Evolutionary conservation across 345 rosid genomes (phyloP).

Genomic region (Bruguiera sexangula): DNA sequence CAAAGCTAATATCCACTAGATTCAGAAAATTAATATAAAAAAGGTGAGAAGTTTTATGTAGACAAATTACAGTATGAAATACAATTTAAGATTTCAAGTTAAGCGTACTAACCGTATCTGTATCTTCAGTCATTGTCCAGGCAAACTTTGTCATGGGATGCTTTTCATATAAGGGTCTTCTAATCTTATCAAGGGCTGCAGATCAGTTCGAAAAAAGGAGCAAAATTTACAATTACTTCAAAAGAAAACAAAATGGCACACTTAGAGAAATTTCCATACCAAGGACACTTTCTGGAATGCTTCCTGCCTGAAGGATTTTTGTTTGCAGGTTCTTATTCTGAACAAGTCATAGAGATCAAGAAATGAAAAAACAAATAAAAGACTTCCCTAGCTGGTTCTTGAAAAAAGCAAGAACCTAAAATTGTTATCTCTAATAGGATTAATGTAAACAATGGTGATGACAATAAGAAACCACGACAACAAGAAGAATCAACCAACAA

Average conservation of each 20-base stretch:
- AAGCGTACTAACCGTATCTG: slow-evolving; percentile 63
- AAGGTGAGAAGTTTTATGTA: not conserved
- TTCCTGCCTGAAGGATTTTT: slow-evolving; percentile 65
- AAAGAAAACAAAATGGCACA: slow-evolving; percentile 7
- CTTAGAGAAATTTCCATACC: slow-evolving; percentile 43
- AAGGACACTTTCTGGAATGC: slow-evolving; percentile 53
- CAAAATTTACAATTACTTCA: slow-evolving; percentile 11
- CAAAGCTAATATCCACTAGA: not conserved
- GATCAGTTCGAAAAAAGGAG: slow-evolving; percentile 18
- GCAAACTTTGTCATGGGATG: slow-evolving; percentile 93
- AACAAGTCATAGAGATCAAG: not conserved
- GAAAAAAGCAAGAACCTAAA: not conserved
- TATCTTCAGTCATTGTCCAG: slow-evolving; percentile 82
- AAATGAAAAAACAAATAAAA: not conserved
- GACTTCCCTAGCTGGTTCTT: not conserved
- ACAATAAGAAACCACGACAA: not conserved
- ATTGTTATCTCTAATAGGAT: no score
- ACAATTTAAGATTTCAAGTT: not conserved
- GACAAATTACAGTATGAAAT: slow-evolving; percentile 10
- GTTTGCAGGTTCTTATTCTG: slow-evolving; percentile 66
- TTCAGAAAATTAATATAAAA: not conserved
- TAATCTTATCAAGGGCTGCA: slow-evolving; percentile 82
- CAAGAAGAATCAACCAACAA: not conserved
- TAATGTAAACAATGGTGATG: not conserved
- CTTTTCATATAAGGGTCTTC: slow-evolving; percentile 85